Percentiles rank a stretch among this genome's conserved stretches.
Conservation (phyloP, 176 grass and related monocot species). For the Sorghum bicolor region DNA sequence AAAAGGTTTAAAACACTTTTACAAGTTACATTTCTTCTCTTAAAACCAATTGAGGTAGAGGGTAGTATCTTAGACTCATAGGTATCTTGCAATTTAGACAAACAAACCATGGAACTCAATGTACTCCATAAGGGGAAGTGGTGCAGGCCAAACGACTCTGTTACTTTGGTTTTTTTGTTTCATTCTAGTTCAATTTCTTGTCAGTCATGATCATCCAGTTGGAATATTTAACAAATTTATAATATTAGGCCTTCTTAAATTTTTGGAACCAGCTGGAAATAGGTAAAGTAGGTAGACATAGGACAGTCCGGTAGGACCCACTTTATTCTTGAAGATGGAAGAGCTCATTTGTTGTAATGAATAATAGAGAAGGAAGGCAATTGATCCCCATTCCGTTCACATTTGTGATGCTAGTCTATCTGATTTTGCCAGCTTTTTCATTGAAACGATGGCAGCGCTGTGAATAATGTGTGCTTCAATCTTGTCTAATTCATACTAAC, state of each 20-base stretch:
- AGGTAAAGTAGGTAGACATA: background rate
- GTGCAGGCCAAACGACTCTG: background rate
- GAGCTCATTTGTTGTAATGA: background rate
- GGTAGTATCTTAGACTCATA: background rate
- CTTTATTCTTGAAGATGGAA: background rate
- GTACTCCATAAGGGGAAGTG: background rate
- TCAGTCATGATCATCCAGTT: background rate
- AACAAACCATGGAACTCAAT: background rate
- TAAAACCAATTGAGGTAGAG: background rate
- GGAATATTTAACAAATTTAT: background rate
- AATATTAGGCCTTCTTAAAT: background rate
- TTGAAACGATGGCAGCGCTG: background rate
- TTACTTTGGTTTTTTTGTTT: background rate
- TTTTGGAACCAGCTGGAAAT: background rate
- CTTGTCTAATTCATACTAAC: background rate
- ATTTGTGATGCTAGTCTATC: background rate
- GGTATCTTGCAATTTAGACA: constrained; percentile 13
- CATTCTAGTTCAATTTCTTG: background rate
- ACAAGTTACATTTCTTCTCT: background rate
- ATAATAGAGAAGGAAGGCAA: background rate
- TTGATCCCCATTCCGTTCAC: background rate
- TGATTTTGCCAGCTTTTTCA: background rate
- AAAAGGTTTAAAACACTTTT: background rate
- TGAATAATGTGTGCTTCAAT: background rate
- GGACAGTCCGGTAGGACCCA: background rate